These are phyloP conservation scores for Penicillium roqueforti DNA, from an alignment of 495 filamentous ascomycete genomes.

Conservation along the genomic window DNA sequence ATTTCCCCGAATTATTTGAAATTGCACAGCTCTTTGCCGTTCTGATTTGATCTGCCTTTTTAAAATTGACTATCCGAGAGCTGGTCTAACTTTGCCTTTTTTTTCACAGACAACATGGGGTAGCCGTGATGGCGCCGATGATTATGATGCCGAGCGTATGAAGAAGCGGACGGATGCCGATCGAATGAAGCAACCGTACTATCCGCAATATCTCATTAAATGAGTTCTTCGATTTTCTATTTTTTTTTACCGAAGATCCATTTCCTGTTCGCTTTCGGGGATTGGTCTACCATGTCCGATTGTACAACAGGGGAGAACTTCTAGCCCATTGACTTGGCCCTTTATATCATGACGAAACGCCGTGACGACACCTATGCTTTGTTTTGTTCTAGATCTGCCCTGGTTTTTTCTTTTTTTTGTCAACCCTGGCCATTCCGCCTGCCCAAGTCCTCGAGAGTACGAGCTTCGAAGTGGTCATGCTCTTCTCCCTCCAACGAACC, in stretches of 20 bases:
- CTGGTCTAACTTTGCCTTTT: slow-evolving; percentile 15
- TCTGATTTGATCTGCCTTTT: not conserved
- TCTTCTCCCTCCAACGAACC: not conserved
- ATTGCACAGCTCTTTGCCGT: not conserved
- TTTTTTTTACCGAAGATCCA: not conserved
- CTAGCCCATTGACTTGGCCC: slow-evolving; percentile 3
- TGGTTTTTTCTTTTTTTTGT: slow-evolving; percentile 1
- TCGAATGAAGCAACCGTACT: slow-evolving; percentile 36
- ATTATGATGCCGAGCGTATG: slow-evolving; percentile 55
- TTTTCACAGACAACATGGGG: slow-evolving; percentile 52
- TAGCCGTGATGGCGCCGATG: slow-evolving; percentile 55
- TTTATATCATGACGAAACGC: slow-evolving; percentile 34
- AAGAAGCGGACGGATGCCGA: slow-evolving; percentile 44
- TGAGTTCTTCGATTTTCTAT: slow-evolving; percentile 11
- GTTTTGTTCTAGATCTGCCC: slow-evolving; percentile 25
- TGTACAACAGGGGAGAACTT: not conserved
- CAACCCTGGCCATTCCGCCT: slow-evolving; percentile 1
- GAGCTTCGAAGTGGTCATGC: not conserved
- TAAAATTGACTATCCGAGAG: not conserved
- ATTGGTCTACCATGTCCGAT: not conserved
- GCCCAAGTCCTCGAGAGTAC: not conserved
- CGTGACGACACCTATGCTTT: slow-evolving; percentile 25
- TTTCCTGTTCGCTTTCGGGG: not conserved
- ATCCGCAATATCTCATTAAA: slow-evolving; percentile 30
- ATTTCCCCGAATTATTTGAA: slow-evolving; percentile 12